These are phyloP conservation scores for Monosporozyma aquatica DNA, from an alignment of 805 yeast genomes.

Conservation along the genomic window DNA sequence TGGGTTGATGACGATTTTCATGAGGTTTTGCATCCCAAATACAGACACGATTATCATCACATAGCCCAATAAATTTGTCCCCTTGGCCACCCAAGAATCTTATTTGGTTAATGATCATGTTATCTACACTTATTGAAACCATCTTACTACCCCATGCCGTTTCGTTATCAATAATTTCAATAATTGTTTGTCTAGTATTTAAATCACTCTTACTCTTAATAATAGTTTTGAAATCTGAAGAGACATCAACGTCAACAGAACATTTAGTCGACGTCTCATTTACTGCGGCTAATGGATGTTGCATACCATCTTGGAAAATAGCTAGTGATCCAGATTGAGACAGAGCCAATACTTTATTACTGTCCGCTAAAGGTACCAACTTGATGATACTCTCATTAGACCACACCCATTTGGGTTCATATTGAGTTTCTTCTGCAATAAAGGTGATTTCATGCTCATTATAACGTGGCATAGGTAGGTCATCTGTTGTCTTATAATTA, in stretches of 20 bases:
- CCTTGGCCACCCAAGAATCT: slow-evolving; percentile 17
- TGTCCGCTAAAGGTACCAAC: slow-evolving; percentile 13
- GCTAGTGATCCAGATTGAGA: slow-evolving; percentile 24
- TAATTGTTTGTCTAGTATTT: slow-evolving; percentile 6
- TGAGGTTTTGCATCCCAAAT: background rate
- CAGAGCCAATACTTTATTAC: slow-evolving; percentile 23
- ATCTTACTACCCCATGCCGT: slow-evolving; percentile 14
- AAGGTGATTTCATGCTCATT: slow-evolving; percentile 4
- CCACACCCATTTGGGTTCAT: slow-evolving; percentile 21
- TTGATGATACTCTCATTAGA: slow-evolving; percentile 23
- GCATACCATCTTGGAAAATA: slow-evolving; percentile 25
- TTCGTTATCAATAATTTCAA: slow-evolving; percentile 21
- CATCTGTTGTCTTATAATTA: background rate
- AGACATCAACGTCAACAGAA: slow-evolving; percentile 18
- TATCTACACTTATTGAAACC: background rate
- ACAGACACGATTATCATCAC: slow-evolving; percentile 17
- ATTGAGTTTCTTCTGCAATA: slow-evolving; percentile 9
- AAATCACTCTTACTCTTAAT: slow-evolving; percentile 16
- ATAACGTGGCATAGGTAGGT: slow-evolving; percentile 2
- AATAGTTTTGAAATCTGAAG: slow-evolving; percentile 14
- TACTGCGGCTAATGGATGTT: slow-evolving; percentile 19
- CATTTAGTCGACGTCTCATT: slow-evolving; percentile 12
- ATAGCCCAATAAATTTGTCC: slow-evolving; percentile 18
- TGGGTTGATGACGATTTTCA: slow-evolving; percentile 10
- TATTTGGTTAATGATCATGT: slow-evolving; percentile 6